These are phyloP conservation scores for Kwoniella pini DNA, from an alignment of 768 basidiomycete genomes.

Conservation along the genomic window DNA sequence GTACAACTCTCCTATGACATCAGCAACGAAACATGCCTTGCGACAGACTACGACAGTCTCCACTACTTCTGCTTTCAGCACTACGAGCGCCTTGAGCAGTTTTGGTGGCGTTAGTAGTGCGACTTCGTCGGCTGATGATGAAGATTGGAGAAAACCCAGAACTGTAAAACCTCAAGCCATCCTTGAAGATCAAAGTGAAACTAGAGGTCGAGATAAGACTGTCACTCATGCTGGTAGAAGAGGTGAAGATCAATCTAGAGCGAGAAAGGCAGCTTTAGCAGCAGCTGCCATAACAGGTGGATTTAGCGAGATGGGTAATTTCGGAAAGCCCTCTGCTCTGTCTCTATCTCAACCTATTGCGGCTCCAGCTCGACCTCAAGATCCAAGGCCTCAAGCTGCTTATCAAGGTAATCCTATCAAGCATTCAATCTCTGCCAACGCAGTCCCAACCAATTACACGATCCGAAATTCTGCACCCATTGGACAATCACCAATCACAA, in stretches of 20 bases:
- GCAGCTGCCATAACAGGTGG: conserved; percentile 42
- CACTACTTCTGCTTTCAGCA: conserved; percentile 15
- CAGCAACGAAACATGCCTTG: conserved; percentile 16
- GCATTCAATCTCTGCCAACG: not conserved
- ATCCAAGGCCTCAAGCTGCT: not conserved
- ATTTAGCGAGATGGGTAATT: conserved; percentile 39
- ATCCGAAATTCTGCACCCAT: conserved; percentile 9
- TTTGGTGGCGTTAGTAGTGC: conserved; percentile 37
- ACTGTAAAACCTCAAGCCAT: not conserved
- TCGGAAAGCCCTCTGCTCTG: conserved; percentile 26
- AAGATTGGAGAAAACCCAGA: conserved; percentile 36
- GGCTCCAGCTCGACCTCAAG: not conserved
- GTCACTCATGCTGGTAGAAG: not conserved
- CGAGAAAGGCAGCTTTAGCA: conserved; percentile 40
- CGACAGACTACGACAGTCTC: conserved; percentile 26
- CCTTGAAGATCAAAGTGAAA: conserved; percentile 9
- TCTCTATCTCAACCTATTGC: conserved; percentile 4
- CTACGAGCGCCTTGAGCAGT: conserved; percentile 16
- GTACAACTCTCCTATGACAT: conserved; percentile 69
- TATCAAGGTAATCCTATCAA: not conserved
- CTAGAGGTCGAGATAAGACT: conserved; percentile 11
- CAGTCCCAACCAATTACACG: conserved; percentile 7
- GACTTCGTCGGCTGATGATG: conserved; percentile 37
- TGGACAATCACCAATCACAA: not conserved
- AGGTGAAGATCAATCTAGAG: conserved; percentile 25